These are phyloP conservation scores for Calamus simplicifolius DNA, from an alignment of 176 grass and related monocot genomes.

Conservation along the genomic window DNA sequence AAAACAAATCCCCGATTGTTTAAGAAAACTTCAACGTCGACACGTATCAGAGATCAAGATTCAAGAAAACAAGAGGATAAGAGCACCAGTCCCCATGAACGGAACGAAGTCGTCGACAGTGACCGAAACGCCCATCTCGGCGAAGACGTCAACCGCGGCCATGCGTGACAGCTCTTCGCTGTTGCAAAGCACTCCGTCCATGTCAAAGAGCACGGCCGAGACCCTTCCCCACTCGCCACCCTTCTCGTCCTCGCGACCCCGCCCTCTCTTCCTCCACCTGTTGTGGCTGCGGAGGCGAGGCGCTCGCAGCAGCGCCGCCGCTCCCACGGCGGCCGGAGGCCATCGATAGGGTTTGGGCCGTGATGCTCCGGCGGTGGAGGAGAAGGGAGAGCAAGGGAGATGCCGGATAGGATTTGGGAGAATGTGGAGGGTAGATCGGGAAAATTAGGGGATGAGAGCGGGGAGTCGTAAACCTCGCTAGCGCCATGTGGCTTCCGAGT, in stretches of 20 bases:
- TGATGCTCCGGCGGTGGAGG: constrained; percentile 5
- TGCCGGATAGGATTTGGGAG: constrained; percentile 9
- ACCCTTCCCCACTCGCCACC: constrained; percentile 61
- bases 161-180: constrained; percentile 82
- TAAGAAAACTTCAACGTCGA: too few relatives aligned
- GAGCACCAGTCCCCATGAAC: constrained; percentile 80
- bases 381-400: constrained; percentile 14
- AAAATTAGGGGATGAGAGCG: neutral
- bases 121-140: constrained; percentile 83
- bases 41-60: too few relatives aligned
- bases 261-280: neutral
- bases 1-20: too few relatives aligned
- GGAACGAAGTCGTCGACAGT: constrained; percentile 90
- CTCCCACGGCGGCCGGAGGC: constrained; percentile 21
- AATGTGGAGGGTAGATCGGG: constrained; percentile 26
- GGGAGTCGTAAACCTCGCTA: too few relatives aligned
- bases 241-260: neutral
- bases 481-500: too few relatives aligned
- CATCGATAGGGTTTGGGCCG: constrained; percentile 10
- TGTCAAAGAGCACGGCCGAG: constrained; percentile 93
- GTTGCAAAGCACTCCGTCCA: constrained; percentile 95
- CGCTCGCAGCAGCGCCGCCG: constrained; percentile 3
- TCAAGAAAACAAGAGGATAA: constrained; percentile 5
- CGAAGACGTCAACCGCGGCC: constrained; percentile 79
- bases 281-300: constrained; percentile 13